Conservation (phyloP, 2,329 filamentous ascomycete genomes). For the Penicillium sp. region DNA sequence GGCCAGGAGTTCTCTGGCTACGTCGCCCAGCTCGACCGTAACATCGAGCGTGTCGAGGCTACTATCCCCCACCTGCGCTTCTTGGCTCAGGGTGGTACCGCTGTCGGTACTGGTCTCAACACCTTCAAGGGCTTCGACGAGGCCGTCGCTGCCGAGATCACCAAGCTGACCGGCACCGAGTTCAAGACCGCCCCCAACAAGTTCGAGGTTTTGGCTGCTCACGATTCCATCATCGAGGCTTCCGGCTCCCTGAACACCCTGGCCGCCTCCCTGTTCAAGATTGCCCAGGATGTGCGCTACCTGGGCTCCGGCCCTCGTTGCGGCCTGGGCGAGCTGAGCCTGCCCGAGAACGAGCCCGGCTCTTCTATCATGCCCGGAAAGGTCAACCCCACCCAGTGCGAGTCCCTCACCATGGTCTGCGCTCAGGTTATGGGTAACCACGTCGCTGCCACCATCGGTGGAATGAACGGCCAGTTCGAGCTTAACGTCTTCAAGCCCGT, state of each 20-base stretch:
- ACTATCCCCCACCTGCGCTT: constrained; percentile 80
- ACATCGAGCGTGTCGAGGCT: constrained; percentile 81
- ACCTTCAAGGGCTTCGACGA: constrained; percentile 95
- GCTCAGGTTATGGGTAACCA: constrained; percentile 98
- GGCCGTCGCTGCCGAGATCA: constrained; percentile 85
- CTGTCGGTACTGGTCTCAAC: constrained; percentile 96
- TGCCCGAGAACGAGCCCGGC: constrained; percentile 97
- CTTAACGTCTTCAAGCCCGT: constrained; percentile 99
- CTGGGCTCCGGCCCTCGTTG: constrained; percentile 94
- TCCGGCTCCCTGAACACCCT: constrained; percentile 92
- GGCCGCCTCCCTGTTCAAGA: constrained; percentile 90
- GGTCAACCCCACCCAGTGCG: constrained; percentile 98
- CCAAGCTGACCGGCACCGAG: constrained; percentile 85
- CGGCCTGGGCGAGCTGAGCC: constrained; percentile 85
- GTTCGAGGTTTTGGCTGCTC: constrained; percentile 93
- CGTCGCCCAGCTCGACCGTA: constrained; percentile 87
- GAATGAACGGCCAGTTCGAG: constrained; percentile 98
- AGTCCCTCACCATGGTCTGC: constrained; percentile 96
- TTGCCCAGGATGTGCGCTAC: constrained; percentile 96
- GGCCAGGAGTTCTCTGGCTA: constrained; percentile 98
- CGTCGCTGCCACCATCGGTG: constrained; percentile 85
- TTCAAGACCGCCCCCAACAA: constrained; percentile 99
- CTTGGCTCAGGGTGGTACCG: constrained; percentile 92
- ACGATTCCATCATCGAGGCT: constrained; percentile 94
- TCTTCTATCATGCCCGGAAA: constrained; percentile 99